These are phyloP conservation scores for Coemansia sp. DNA, from an alignment of 192 early-diverging fungal genomes.

Conservation along the genomic window DNA sequence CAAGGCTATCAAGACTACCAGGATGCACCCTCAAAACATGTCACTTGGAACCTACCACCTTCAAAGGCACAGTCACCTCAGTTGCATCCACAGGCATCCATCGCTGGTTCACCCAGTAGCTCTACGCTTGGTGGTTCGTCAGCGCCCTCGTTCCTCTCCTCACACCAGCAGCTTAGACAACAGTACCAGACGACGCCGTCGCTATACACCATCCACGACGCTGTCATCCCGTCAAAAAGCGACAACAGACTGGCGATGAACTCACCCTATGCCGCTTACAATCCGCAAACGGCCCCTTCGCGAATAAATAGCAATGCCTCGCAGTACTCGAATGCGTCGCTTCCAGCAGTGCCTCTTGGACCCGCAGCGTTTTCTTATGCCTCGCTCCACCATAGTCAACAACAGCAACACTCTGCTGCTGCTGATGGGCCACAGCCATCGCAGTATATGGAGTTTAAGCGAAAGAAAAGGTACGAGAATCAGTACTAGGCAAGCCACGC, in stretches of 20 bases:
- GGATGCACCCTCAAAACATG: not conserved
- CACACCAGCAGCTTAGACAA: not conserved
- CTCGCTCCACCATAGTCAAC: slow-evolving; percentile 2
- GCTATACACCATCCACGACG: slow-evolving; percentile 2
- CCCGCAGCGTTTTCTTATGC: slow-evolving; percentile 4
- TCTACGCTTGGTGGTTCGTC: not conserved
- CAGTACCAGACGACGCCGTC: slow-evolving; percentile 1
- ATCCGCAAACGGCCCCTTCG: slow-evolving; percentile 5
- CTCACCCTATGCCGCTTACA: not conserved
- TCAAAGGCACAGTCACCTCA: not conserved
- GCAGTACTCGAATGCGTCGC: slow-evolving; percentile 5
- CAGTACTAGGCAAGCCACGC: not conserved
- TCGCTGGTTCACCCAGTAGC: not conserved
- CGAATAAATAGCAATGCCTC: slow-evolving; percentile 14
- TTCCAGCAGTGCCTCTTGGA: slow-evolving; percentile 8
- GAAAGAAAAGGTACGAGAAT: not conserved
- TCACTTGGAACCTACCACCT: not conserved
- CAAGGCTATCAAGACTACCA: not conserved
- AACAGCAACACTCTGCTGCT: not conserved
- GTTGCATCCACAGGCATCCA: not conserved
- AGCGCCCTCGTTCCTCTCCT: not conserved
- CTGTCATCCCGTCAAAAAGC: no score
- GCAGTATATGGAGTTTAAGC: not conserved
- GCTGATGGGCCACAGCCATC: not conserved
- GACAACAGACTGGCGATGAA: not conserved